A percentile compares a stretch with the other conserved stretches of the same genome.
Conservation (phyloP, 805 yeast genomes). For the Ogataea pignaliae region DNA sequence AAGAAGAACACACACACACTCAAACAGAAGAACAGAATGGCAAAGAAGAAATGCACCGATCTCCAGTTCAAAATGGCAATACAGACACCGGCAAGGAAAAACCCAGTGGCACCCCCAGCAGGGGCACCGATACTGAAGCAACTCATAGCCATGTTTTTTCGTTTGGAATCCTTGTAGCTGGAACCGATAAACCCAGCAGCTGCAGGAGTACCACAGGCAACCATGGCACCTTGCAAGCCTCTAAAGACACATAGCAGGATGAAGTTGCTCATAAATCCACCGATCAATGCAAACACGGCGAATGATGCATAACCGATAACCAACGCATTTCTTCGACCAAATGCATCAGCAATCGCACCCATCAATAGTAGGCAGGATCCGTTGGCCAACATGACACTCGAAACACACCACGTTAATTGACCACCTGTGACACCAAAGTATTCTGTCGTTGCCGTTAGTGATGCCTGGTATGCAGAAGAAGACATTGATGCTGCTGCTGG, state of each 20-base stretch:
- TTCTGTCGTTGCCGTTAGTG: constrained; percentile 32
- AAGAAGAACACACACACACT: constrained; percentile 19
- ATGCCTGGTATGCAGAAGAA: constrained; percentile 33
- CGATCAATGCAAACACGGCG: constrained; percentile 31
- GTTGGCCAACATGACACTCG: constrained; percentile 37
- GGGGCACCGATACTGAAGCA: constrained; percentile 45
- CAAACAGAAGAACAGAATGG: constrained; percentile 33
- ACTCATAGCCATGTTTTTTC: constrained; percentile 41
- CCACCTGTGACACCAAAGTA: constrained; percentile 37
- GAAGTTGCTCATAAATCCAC: constrained; percentile 35
- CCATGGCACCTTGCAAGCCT: constrained; percentile 40
- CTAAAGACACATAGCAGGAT: constrained; percentile 37
- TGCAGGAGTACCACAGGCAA: constrained; percentile 43
- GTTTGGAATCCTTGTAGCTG: constrained; percentile 32
- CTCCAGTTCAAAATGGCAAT: constrained; percentile 38
- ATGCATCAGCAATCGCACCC: constrained; percentile 45
- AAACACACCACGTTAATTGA: constrained; percentile 38
- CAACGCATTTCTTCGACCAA: constrained; percentile 41
- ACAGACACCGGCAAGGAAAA: constrained; percentile 41
- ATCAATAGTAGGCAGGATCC: constrained; percentile 40
- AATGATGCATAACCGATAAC: constrained; percentile 31
- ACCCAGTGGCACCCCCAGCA: constrained; percentile 40
- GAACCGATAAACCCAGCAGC: constrained; percentile 44
- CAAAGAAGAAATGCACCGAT: constrained; percentile 36
- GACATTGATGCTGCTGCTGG: constrained; percentile 38